Percentiles rank a stretch among this genome's conserved stretches.
phyloP scores from a whole-genome alignment of 164 flowering plant genomes.

The Aristolochia contorta region DNA sequence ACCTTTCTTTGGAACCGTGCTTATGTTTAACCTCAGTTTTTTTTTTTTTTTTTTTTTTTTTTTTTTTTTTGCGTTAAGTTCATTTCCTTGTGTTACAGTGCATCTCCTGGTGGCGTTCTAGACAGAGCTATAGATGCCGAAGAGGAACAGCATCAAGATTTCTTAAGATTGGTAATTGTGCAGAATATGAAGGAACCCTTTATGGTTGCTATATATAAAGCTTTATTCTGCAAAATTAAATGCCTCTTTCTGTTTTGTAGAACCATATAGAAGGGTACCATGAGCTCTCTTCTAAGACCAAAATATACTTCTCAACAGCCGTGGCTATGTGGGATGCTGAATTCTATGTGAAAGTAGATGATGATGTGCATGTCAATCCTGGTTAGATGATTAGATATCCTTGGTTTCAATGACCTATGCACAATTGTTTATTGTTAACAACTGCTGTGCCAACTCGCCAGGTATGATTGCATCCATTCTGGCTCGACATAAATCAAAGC shows the following conservation, averaged over 20 bases:
- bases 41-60: no score
- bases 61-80: no score
- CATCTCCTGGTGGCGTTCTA: conserved; percentile 76
- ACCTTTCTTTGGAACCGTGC: background rate
- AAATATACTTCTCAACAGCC: conserved; percentile 78
- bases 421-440: background rate
- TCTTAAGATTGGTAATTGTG: conserved; percentile 59
- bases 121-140: conserved; percentile 90
- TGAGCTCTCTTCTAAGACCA: conserved; percentile 81
- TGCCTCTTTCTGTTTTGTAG: conserved; percentile 30
- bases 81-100: conserved; percentile 30
- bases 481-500: conserved; percentile 81
- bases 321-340: conserved; percentile 97
- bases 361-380: conserved; percentile 87
- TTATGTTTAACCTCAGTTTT: background rate
- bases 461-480: conserved; percentile 75
- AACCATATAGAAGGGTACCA: conserved; percentile 93
- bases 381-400: conserved; percentile 34
- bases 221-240: conserved; percentile 2
- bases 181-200: background rate
- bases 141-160: conserved; percentile 70
- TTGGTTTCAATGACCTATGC: background rate
- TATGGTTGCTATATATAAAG: background rate
- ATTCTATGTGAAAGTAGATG: conserved; percentile 89
- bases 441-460: conserved; percentile 14